These are phyloP conservation scores for Colletotrichum agaves DNA, from an alignment of 2,329 filamentous ascomycete genomes.

Conservation along the genomic window DNA sequence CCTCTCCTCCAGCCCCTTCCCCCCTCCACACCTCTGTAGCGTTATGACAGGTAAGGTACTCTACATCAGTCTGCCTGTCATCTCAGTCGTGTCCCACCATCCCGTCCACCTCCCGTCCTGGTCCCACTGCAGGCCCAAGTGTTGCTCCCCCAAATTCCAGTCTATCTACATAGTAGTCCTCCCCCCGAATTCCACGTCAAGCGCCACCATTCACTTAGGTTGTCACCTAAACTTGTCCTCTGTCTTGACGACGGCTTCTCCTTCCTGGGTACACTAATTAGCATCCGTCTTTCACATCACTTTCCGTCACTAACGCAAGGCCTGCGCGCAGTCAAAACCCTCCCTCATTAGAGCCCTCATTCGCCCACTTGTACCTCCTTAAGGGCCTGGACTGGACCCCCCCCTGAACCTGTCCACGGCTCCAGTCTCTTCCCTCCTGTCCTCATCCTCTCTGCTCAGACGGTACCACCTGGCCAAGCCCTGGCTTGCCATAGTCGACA, in stretches of 20 bases:
- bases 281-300: conserved; percentile 10
- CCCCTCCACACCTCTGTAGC: conserved; percentile 4
- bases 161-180: background rate
- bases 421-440: conserved; percentile 3
- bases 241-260: conserved; percentile 8
- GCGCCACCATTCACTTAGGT: conserved; percentile 7
- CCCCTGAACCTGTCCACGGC: conserved; percentile 27
- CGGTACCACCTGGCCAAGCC: conserved; percentile 25
- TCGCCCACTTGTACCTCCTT: conserved; percentile 27
- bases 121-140: conserved; percentile 17
- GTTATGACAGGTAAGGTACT: too few species aligned
- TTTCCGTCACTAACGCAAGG: conserved; percentile 15
- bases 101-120: conserved; percentile 10
- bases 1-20: background rate
- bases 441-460: conserved; percentile 5
- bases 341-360: conserved; percentile 28
- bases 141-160: conserved; percentile 11
- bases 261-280: conserved; percentile 6
- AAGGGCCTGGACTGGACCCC: conserved; percentile 15
- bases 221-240: background rate
- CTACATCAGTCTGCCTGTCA: background rate
- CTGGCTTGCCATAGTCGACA: conserved; percentile 35
- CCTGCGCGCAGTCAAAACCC: conserved; percentile 24
- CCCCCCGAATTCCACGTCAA: conserved; percentile 29
- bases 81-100: background rate